Conservation (phyloP, 768 basidiomycete genomes). For the Rhodotorula toruloides region DNA sequence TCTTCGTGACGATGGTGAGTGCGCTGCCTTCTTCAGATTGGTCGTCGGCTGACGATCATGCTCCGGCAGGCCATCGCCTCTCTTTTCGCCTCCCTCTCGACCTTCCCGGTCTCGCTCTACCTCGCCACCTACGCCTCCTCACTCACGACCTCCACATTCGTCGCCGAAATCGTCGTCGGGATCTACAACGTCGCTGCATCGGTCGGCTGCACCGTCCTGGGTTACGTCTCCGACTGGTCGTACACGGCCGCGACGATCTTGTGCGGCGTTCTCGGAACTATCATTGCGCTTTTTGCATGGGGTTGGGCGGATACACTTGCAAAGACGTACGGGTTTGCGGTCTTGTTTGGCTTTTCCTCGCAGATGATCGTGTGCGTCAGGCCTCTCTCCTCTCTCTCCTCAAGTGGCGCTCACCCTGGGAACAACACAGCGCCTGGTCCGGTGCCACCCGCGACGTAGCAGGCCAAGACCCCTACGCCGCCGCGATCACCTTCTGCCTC, state of each 20-base stretch:
- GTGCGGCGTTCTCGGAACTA: constrained; percentile 12
- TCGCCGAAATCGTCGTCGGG: constrained; percentile 5
- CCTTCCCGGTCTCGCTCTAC: constrained; percentile 28
- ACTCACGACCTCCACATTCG: not conserved
- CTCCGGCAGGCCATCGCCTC: not conserved
- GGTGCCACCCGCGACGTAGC: not conserved
- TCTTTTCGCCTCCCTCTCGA: constrained; percentile 10
- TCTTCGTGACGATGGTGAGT: too few relatives aligned
- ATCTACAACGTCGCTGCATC: constrained; percentile 18
- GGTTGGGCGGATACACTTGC: constrained; percentile 2
- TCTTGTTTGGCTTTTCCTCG: not conserved
- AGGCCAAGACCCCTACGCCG: not conserved
- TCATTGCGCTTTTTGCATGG: constrained; percentile 19
- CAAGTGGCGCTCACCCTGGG: not conserved
- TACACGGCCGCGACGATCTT: not conserved
- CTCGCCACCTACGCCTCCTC: constrained; percentile 21
- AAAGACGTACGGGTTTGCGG: constrained; percentile 15
- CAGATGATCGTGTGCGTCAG: not conserved
- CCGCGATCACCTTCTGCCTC: not conserved
- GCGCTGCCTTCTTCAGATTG: too few relatives aligned
- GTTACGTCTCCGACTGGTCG: not conserved
- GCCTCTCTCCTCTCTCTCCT: too few relatives aligned
- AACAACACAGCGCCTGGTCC: too few relatives aligned
- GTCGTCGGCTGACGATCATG: not conserved
- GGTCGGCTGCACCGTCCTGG: constrained; percentile 1